Percentiles rank a stretch among this genome's conserved stretches.
phyloP scores from a whole-genome alignment of 176 grass and related monocot species.

The Pharus latifolius region DNA sequence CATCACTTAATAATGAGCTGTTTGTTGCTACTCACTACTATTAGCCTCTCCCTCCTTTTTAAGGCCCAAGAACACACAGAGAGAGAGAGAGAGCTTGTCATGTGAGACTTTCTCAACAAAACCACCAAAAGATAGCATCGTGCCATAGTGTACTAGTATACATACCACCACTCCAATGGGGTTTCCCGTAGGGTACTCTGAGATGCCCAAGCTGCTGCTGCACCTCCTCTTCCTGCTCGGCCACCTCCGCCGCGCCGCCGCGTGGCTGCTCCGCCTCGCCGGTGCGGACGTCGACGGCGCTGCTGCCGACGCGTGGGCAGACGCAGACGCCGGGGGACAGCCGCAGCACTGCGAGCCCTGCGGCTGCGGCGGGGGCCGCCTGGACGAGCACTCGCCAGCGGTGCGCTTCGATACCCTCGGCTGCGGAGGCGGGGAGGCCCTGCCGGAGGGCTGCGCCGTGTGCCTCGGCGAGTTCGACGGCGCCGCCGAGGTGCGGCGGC shows the following conservation, averaged over 20 bases:
- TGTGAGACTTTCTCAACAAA: too few relatives aligned
- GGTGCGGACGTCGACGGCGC: slow-evolving; percentile 18
- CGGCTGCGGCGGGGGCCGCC: not conserved
- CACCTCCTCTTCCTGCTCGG: slow-evolving; percentile 45
- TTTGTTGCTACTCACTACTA: not conserved
- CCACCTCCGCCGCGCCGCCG: slow-evolving; percentile 47
- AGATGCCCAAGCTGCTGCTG: slow-evolving; percentile 45
- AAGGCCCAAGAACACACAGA: too few relatives aligned
- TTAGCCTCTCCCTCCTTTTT: not conserved
- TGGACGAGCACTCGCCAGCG: slow-evolving; percentile 49
- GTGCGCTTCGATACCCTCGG: slow-evolving; percentile 55
- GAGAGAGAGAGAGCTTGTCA: too few relatives aligned
- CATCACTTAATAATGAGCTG: not conserved
- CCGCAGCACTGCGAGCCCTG: not conserved
- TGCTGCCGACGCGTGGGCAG: not conserved
- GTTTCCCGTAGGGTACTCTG: slow-evolving; percentile 56
- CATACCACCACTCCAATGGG: slow-evolving; percentile 68
- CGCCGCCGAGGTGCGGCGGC: slow-evolving; percentile 55
- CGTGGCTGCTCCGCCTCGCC: slow-evolving; percentile 40
- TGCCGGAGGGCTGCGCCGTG: slow-evolving; percentile 44
- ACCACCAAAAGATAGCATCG: too few relatives aligned
- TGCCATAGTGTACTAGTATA: too few relatives aligned
- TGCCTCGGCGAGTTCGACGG: slow-evolving; percentile 74
- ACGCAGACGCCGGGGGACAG: not conserved
- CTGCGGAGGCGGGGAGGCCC: not conserved